Evolutionary conservation across 2,329 filamentous ascomycete genomes (phyloP), one percentile per base, ranked within the genome.

Genomic region (Pestalotiopsis sp.): DNA sequence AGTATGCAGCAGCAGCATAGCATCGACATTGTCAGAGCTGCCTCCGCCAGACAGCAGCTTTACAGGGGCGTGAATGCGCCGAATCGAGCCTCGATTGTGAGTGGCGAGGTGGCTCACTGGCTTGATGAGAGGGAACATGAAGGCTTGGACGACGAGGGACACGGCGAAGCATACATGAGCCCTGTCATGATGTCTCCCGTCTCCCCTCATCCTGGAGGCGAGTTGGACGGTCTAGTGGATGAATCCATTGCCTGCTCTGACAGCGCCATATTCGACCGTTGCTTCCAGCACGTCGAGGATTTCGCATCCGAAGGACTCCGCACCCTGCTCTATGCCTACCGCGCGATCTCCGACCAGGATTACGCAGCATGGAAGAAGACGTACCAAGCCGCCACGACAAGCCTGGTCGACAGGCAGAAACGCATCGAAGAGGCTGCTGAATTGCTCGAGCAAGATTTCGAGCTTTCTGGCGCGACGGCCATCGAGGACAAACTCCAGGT

Each of bases 401-500:
- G 93, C 75, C 85, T 98, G 0, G 87, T 91, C 2, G 89, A 97
- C 75, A 91, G 95, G 17, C 93, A 96, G 74, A 86, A 90, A 69
- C 88, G 90, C 71, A 92, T 97, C 60, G 95, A 98, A 77, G 87
- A 89, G 68, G 93, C 92, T 0, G 94, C 91, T 17, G 93, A 97
- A 75, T 80, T 92, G 64, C 92, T 98, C 68, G 95, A 98, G 80
- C 88, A 92, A 71, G 87, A 91, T 64, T 88, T 97, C 20, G 93
- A 97, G 69, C 87, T 98, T 11, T 90, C 92, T 4, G 95, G 95
- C 4, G 95, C 93, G 0, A 97, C 95, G 1, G 95, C 95, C 4
- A 97, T 98, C 70, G 95, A 98, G 80, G 95, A 98, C 78, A 97
- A 97, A 78, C 85, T 98, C 39, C 95, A 98, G 78, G 89, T 91